phyloP scores from a whole-genome alignment of 495 filamentous ascomycete genomes.

The Margaritispora aquatica region DNA sequence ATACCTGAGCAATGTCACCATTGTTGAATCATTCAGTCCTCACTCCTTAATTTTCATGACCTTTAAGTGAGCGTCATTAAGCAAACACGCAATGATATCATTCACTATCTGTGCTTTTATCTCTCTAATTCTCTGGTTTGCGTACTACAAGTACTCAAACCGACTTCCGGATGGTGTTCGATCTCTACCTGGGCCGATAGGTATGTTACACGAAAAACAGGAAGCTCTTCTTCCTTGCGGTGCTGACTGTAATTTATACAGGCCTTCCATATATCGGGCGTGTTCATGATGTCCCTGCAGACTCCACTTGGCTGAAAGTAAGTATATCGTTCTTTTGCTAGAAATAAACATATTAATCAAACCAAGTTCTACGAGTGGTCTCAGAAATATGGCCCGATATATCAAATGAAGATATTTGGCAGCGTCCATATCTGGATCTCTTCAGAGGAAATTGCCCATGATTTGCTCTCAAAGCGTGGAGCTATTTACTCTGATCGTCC shows the following conservation, averaged over 20 bases:
- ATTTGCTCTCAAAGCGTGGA: slow-evolving; percentile 30
- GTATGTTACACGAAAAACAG: neutral
- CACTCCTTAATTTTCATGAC: no score
- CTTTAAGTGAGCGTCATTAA: neutral
- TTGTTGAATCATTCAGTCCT: neutral
- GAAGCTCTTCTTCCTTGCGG: neutral
- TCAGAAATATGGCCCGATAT: slow-evolving; percentile 33
- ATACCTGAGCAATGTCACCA: neutral
- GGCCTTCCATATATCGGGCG: slow-evolving; percentile 49
- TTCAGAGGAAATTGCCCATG: slow-evolving; percentile 34
- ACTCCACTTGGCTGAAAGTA: slow-evolving; percentile 35
- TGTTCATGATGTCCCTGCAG: slow-evolving; percentile 48
- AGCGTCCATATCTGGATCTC: slow-evolving; percentile 28
- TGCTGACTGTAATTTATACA: slow-evolving; percentile 10
- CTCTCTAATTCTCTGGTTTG: neutral
- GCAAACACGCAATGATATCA: neutral
- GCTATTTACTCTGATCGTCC: slow-evolving; percentile 47
- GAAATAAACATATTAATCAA: neutral
- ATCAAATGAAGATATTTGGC: slow-evolving; percentile 26
- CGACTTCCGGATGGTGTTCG: slow-evolving; percentile 14
- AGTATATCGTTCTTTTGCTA: neutral
- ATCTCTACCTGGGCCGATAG: slow-evolving; percentile 14
- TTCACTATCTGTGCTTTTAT: neutral
- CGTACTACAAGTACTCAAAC: neutral
- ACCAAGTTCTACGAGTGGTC: slow-evolving; percentile 32